Evolutionary conservation across 352 stramenopile species (phyloP).

Genomic region (Phytophthora vignae): DNA sequence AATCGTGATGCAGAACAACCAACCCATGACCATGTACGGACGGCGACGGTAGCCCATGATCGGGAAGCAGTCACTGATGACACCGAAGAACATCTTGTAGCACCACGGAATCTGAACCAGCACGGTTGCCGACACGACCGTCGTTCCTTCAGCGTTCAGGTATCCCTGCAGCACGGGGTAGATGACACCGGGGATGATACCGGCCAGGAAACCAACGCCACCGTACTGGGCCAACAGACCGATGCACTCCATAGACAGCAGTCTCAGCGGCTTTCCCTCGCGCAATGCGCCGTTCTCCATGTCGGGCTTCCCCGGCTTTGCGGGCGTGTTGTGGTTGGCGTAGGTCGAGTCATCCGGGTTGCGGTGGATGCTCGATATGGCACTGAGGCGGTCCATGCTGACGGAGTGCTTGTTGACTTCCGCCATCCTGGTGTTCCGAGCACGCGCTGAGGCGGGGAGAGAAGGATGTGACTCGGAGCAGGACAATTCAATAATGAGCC

Average conservation of each 20-base stretch:
- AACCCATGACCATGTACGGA: constrained; percentile 64
- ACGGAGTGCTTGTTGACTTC: constrained; percentile 33
- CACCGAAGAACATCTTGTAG: constrained; percentile 64
- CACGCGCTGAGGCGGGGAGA: constrained; percentile 11
- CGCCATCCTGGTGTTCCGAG: constrained; percentile 24
- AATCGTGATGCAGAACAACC: constrained; percentile 48
- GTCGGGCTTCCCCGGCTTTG: constrained; percentile 3
- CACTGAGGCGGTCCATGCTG: constrained; percentile 34
- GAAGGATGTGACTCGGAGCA: not conserved
- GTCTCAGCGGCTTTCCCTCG: constrained; percentile 33
- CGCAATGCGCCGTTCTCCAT: constrained; percentile 44
- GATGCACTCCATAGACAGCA: constrained; percentile 50
- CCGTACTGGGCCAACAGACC: constrained; percentile 57
- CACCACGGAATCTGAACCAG: constrained; percentile 59
- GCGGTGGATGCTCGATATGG: constrained; percentile 34
- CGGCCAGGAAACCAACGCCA: constrained; percentile 50
- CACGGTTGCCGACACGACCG: constrained; percentile 47
- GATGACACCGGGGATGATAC: constrained; percentile 51
- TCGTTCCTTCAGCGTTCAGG: constrained; percentile 58
- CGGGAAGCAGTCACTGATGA: constrained; percentile 63
- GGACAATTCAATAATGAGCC: constrained; percentile 24
- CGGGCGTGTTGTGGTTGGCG: not conserved
- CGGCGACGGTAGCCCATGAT: constrained; percentile 58
- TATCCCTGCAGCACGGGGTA: constrained; percentile 66
- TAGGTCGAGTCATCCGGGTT: constrained; percentile 25